Conservation (phyloP, 495 filamentous ascomycete genomes). For the Neurospora discreta region DNA sequence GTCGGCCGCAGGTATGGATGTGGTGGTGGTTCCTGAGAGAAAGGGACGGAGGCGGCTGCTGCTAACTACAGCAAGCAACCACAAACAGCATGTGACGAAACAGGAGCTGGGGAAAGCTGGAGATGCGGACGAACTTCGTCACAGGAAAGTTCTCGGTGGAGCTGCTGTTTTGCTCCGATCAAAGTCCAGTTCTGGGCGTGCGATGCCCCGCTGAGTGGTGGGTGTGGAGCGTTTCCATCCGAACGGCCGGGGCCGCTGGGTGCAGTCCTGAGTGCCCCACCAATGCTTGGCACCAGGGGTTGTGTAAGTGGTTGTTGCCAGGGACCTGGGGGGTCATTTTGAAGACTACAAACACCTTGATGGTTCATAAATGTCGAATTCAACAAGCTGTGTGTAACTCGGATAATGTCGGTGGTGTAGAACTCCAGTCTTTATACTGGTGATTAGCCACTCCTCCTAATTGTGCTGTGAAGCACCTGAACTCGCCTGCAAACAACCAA, state of each 20-base stretch:
- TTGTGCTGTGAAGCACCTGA: not conserved
- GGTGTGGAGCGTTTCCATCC: not conserved
- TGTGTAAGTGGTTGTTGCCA: not conserved
- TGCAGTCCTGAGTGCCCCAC: not conserved
- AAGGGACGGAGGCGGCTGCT: not conserved
- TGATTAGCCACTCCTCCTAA: not conserved
- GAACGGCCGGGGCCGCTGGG: not conserved
- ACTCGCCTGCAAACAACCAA: not conserved
- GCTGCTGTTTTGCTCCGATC: conserved; percentile 5
- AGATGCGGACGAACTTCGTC: not conserved
- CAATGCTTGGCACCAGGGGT: not conserved
- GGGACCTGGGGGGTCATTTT: not conserved
- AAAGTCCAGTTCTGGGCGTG: conserved; percentile 17
- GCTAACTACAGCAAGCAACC: not conserved
- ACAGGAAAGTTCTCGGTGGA: not conserved
- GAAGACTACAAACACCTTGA: not conserved
- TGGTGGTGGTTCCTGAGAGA: not conserved
- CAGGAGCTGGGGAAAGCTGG: not conserved
- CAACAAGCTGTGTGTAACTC: not conserved
- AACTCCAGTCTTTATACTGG: too few relatives aligned
- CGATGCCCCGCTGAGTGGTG: not conserved
- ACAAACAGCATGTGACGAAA: not conserved
- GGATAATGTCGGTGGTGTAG: not conserved
- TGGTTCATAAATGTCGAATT: not conserved
- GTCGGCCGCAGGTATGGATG: not conserved